phyloP scores from a whole-genome alignment of 495 filamentous ascomycete genomes.

The Staphylotrichum tortipilum region DNA sequence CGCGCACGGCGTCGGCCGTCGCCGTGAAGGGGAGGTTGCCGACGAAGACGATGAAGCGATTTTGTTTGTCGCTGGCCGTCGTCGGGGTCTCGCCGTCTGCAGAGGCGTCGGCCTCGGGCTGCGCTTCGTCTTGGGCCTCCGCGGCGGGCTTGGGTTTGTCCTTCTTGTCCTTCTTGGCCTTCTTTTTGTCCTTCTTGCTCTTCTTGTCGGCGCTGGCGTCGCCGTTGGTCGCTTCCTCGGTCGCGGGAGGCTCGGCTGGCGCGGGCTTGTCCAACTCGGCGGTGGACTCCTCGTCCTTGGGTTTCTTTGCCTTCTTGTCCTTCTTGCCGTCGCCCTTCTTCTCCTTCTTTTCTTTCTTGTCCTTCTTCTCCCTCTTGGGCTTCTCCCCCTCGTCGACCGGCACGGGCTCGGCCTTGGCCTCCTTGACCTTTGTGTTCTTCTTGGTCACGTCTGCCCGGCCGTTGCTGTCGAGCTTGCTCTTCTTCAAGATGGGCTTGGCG shows the following conservation, averaged over 20 bases:
- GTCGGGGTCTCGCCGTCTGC: neutral
- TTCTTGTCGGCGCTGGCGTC: constrained; percentile 17
- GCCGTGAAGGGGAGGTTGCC: constrained; percentile 86
- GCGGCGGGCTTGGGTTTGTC: constrained; percentile 3
- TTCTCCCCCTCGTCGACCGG: constrained; percentile 28
- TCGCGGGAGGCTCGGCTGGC: neutral
- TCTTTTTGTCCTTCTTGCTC: constrained; percentile 23
- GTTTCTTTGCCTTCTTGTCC: constrained; percentile 38
- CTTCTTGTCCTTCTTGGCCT: constrained; percentile 20
- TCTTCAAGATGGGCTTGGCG: constrained; percentile 22
- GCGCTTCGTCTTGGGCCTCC: constrained; percentile 13
- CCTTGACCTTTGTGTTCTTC: constrained; percentile 29
- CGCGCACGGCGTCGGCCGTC: constrained; percentile 52
- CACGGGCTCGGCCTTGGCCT: constrained; percentile 32
- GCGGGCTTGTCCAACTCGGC: neutral
- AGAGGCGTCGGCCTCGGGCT: constrained; percentile 19
- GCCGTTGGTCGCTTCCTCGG: constrained; percentile 9
- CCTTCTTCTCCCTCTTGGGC: constrained; percentile 35
- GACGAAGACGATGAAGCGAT: constrained; percentile 79
- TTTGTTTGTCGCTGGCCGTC: constrained; percentile 33
- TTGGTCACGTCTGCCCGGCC: constrained; percentile 33
- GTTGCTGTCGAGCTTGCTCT: constrained; percentile 27
- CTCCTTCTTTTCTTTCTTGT: constrained; percentile 38
- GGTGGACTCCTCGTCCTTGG: constrained; percentile 11
- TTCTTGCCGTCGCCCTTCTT: constrained; percentile 28